Evolutionary conservation across 345 rosid species (phyloP), one percentile per base, ranked within the genome.

Genomic region (Gossypium raimondii): DNA sequence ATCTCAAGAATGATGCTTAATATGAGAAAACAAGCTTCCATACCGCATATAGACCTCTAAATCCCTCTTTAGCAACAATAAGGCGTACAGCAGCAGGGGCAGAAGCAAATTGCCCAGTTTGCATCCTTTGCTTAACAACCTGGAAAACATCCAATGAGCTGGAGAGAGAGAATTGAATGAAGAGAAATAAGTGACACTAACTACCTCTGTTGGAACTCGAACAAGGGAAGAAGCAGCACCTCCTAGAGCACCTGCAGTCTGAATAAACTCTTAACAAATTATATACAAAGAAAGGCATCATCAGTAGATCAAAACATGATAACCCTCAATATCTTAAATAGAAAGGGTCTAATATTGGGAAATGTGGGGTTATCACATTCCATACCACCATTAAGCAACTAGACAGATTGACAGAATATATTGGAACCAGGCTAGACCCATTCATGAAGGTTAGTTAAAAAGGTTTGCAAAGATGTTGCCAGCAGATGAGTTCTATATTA

Each of bases 61-160:
- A 82, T 4, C 93, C 97, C 68, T 91, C 92, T 62, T 76, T 83
- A 38, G 87, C 73, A 75, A 87, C 81, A 75, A 87, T 86, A 69
- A 84, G 87, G 55, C 88, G 88, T 71, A 89, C 89, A 77, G 92
- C 97, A 75, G 84, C 78, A 29, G 89, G 80, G 16, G 92, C 92
- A 7, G 93, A 89, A 52, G 87, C 52, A 82, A 89, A 91, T 63
- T 91, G 88, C 75, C 90, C 93, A 22, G 90, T 86, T 79, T 91
- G 93, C 90, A 87, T 89, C 69, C 97, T 82, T 77, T 87, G 92
- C 84, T 89, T 89, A 61, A 91, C 85, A 75, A 91, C 93, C 97
- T 89, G 85, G 17, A 75, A 63, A 72, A 60, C 55, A 22, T 53
- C 12, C 38, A 61, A 72, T 73, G 77, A 64, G 22, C 25, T 44